Percentiles rank a stretch among this genome's conserved stretches.
Evolutionary conservation across 78 protist species (phyloP).

Genomic region (Diacronema lutheri): DNA sequence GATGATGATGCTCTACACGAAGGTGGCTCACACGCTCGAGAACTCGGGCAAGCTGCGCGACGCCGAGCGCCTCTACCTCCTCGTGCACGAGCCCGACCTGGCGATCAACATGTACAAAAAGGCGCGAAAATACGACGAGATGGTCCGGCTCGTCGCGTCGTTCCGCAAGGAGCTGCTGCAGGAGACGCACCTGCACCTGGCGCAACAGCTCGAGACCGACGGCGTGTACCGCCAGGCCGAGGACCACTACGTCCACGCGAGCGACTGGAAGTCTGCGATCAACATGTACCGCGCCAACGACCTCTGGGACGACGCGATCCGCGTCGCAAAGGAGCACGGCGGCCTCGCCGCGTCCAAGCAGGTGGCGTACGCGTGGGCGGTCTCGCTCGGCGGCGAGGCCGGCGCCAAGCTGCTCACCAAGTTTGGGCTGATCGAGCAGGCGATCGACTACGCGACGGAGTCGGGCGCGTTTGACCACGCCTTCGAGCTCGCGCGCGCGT

Average conservation of each 20-base stretch:
- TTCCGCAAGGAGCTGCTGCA: conserved; percentile 50
- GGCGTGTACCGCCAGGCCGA: conserved; percentile 63
- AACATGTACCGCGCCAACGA: conserved; percentile 67
- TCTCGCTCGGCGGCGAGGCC: conserved; percentile 70
- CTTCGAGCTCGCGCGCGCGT: conserved; percentile 37
- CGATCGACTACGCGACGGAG: conserved; percentile 70
- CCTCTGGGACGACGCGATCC: conserved; percentile 82
- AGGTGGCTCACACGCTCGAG: conserved; percentile 74
- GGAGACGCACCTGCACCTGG: conserved; percentile 73
- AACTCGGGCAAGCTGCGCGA: conserved; percentile 46
- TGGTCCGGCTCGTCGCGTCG: conserved; percentile 69
- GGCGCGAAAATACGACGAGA: conserved; percentile 63
- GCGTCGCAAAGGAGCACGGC: conserved; percentile 69
- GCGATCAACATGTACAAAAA: conserved; percentile 85
- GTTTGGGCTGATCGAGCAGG: conserved; percentile 69
- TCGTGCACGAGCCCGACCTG: conserved; percentile 59
- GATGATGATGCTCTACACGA: conserved; percentile 30
- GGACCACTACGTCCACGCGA: conserved; percentile 61
- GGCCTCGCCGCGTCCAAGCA: conserved; percentile 57
- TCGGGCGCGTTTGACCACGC: conserved; percentile 33
- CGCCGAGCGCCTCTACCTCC: conserved; percentile 60
- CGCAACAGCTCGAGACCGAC: conserved; percentile 73
- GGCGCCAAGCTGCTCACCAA: conserved; percentile 70
- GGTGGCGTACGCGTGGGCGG: conserved; percentile 55
- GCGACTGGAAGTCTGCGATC: conserved; percentile 73